Conservation (phyloP, 2,329 filamentous ascomycete genomes). For the Zalaria sp. region DNA sequence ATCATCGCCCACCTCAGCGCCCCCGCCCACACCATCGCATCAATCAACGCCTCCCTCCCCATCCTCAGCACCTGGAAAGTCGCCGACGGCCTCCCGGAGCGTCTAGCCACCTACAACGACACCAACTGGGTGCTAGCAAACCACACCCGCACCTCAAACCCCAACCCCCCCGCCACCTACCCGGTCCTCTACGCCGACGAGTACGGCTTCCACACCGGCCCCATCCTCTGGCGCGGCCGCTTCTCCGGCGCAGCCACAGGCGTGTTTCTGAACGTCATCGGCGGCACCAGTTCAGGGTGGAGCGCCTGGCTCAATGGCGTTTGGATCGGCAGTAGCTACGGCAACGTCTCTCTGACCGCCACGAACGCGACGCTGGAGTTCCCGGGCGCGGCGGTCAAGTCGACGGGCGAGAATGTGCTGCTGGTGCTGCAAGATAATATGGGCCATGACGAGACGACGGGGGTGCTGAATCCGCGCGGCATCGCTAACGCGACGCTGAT, state of each 20-base stretch:
- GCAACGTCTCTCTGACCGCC: constrained; percentile 27
- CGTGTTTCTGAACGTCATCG: constrained; percentile 32
- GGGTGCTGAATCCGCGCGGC: constrained; percentile 35
- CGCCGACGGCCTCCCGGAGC: constrained; percentile 36
- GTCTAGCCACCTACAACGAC: constrained; percentile 27
- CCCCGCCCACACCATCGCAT: constrained; percentile 9
- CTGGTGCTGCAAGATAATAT: constrained; percentile 46
- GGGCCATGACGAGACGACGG: constrained; percentile 41
- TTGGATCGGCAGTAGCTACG: constrained; percentile 42
- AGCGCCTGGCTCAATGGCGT: constrained; percentile 44
- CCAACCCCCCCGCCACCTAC: constrained; percentile 21
- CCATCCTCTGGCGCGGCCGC: constrained; percentile 27
- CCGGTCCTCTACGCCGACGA: constrained; percentile 27
- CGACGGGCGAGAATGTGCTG: constrained; percentile 29
- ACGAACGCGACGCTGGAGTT: constrained; percentile 35
- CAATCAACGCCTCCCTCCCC: constrained; percentile 20
- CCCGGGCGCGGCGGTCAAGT: constrained; percentile 28
- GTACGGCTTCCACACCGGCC: constrained; percentile 27
- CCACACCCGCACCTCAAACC: constrained; percentile 20
- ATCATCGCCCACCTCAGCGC: constrained; percentile 17
- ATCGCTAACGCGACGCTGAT: constrained; percentile 38
- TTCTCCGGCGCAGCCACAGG: constrained; percentile 25
- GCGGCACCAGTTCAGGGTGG: constrained; percentile 39
- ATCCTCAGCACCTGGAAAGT: constrained; percentile 32
- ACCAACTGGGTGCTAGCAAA: constrained; percentile 30